A percentile compares a stretch with the other conserved stretches of the same genome.
Evolutionary conservation across 257 asterid genomes (phyloP).

Genomic region (Forsythia suspensa): DNA sequence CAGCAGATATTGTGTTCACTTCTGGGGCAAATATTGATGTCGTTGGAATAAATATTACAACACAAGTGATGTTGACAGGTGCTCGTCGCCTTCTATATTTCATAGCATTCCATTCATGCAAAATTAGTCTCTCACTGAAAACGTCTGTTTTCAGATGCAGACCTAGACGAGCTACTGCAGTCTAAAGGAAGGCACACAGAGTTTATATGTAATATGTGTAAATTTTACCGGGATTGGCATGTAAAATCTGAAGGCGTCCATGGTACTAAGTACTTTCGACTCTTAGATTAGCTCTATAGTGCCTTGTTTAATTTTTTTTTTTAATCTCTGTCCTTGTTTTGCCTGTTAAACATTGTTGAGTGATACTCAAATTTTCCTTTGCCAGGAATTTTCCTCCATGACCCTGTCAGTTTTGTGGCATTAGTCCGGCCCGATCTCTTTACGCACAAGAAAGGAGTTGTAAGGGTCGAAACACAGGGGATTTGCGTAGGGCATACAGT

Average conservation of each 20-base stretch:
- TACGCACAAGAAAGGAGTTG: conserved; percentile 84
- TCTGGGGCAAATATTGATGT: conserved; percentile 87
- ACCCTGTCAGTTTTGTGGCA: conserved; percentile 87
- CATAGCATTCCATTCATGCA: not conserved
- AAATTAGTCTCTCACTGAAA: not conserved
- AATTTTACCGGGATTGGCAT: conserved; percentile 94
- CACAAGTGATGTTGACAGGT: conserved; percentile 91
- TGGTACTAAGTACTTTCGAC: conserved; percentile 40
- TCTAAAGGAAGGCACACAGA: conserved; percentile 76
- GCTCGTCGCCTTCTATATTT: not conserved
- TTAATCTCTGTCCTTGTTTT: not conserved
- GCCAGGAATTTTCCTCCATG: conserved; percentile 89
- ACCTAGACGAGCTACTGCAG: conserved; percentile 63
- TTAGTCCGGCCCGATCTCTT: conserved; percentile 90
- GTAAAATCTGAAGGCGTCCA: conserved; percentile 79
- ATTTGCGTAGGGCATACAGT: conserved; percentile 79
- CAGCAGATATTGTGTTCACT: conserved; percentile 92
- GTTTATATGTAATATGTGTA: conserved; percentile 66
- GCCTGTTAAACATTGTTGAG: not conserved
- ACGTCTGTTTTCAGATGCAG: conserved; percentile 54
- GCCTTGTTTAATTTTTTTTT: not conserved
- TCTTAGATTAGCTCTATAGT: not conserved
- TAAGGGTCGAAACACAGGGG: conserved; percentile 98
- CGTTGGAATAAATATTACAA: conserved; percentile 82
- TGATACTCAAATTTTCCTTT: not conserved